Base-by-base conservation (phyloP, 345 rosid species). In the Hibiscus mutabilis region DNA sequence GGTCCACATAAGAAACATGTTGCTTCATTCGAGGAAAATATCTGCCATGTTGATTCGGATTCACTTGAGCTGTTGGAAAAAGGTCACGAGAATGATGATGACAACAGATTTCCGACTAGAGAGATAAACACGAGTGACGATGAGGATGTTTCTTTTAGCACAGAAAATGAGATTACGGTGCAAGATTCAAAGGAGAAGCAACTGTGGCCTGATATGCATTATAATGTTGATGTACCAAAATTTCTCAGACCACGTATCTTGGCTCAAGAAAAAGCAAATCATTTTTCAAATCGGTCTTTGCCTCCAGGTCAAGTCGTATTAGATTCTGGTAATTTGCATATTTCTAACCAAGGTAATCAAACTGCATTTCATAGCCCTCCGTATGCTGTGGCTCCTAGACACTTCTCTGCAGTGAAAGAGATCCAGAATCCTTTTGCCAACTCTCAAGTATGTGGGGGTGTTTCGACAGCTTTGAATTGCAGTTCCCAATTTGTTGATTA, bases 21-120 rank as follows among this genome's bases (percentile, higher is more conserved):
- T 19, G 37, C 42, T 71, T 64, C 76, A 33, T 49, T 68, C 5
- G 70, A 81, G 21, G 24, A 60, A 71, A 63, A 52, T 49, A 22
- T 60, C 63, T 75, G 75, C 83, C 69, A 73, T 61, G 68, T 74
- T 65, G 29, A 57, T 73, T 58, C 63, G 70, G 70, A 73, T 68
- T 71, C 58, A 58, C 51, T 61, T 69, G 68, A 78, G 64, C 84
- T 77, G 60, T 70, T 77, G 4, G 33, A 70, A 3, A 55, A 76
- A 68, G 75, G 70, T 68, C 79, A 66, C 46, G 66, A 77, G 33
- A 31, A 44, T 57, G 79, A 46, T 74, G 60, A 8, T 9, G 79
- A 75, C 70, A 52, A 71, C 52, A 73, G 74, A 52, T 19, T 62
- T 31, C 61, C 52, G 18, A 60, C 58, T 29, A 61, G 63, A 29